Base-by-base conservation (phyloP, 2,329 filamentous ascomycete species). In the Escovopsis sp. region DNA sequence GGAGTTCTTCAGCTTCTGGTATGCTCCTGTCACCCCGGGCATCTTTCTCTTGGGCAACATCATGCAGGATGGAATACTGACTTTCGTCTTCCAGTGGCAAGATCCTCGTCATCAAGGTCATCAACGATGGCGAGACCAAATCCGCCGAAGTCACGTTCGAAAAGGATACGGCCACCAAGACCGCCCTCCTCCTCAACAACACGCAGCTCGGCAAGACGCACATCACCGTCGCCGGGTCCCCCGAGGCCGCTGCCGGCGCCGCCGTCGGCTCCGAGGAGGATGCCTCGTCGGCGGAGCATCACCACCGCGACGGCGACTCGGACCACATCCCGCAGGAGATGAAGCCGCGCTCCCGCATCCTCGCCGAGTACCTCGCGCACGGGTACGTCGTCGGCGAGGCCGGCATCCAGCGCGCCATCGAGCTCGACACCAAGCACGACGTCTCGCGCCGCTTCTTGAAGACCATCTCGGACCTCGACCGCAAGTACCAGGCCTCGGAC, bases 1-100 rank as follows among this genome's bases (percentile, higher is more conserved):
- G 53, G 87, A 94, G 55, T 98, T 98, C 70, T 98, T 98, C 70
- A 90, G 81, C 67, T 96, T 96, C 63, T 80, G 75, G 84, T 88
- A 70, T 56, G 73, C 41, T 18, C 21, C 4, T 9, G 1, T 23
- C 15, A 15, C 16, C 28, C 26, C 19, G 16, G 12, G 2, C 9
- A 27, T 8, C 11, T 12, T 16, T 10, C 14, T 28, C 4, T 17
- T 25, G 21, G 6, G 6, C 21, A 10, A 23, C 10, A 5, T 25
- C 21, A 25, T 9, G 21, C 21, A 8, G 8, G 21, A 11, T 11
- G 11, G 9, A 25, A 25, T 25, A 11, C 21, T 25, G 7, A 25
- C 21, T 18, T 13, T 2, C 32, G 18, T 8, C 16, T 21, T 18
- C 12, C 6, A 90, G 85, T 56, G 90, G 90, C 58, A 96, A 94